Evolutionary conservation across 1,284 basidiomycete genomes (phyloP), one percentile per base, ranked within the genome.

Genomic region (Inonotus hispidus): DNA sequence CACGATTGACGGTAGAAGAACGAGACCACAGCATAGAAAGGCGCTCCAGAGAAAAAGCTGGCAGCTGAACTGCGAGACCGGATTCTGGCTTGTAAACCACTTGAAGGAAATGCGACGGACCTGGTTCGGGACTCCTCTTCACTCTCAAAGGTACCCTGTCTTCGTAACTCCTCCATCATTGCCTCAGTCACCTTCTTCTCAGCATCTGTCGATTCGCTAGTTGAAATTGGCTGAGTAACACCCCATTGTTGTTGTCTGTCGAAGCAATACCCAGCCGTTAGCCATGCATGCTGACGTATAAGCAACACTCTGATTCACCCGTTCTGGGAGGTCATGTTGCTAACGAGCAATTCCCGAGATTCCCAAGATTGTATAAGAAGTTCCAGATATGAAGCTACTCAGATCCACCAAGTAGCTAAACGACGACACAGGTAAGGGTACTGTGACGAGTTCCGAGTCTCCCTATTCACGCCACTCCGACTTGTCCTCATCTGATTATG

Each of bases 221-320:
- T 84, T 59, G 92, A 91, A 69, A 99, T 97, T 53, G 96, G 95
- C 53, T 93, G 91, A 14, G 96, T 98, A 37, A 92, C 89, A 62
- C 90, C 90, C 59, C 59, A 61, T 56, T 61, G 59, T 55, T 55
- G 57, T 55, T 55, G 57, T 32, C 57, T 58, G 56, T n/a, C 41
- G 53, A 56, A 41, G 55, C 25, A 56, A 53, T 6, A 37, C 37
- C 11, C 16, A 21, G 13, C 23, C 27, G 46, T 58, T 39, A 58
- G 56, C 35, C 7, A 29, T 37, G 19, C 19, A 14, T 32, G 35
- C 10, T 58, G 27, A 38, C 32, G 37, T 11, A 32, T 6, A 43
- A 45, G 39, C 57, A 37, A 43, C 41, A 19, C 13, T 53, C 19
- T 32, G 39, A 50, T 53, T 53, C 45, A 62, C 60, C 60, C 60